These are phyloP conservation scores for Nemania diffusa DNA, from an alignment of 2,329 filamentous ascomycete species.

Conservation along the genomic window DNA sequence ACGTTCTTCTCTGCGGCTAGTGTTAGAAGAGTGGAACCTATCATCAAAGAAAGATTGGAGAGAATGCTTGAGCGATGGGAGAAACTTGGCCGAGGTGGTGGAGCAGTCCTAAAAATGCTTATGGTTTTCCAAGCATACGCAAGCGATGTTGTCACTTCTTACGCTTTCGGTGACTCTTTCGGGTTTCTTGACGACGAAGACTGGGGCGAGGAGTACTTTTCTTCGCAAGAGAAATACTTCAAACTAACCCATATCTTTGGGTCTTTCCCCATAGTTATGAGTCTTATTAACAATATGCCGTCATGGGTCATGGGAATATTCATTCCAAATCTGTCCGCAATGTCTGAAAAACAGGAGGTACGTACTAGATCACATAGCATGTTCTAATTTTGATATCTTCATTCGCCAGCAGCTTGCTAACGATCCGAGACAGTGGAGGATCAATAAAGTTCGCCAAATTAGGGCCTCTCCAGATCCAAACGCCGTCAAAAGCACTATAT, in stretches of 20 bases:
- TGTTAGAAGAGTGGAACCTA: conserved; percentile 14
- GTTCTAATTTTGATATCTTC: background rate
- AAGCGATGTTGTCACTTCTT: conserved; percentile 41
- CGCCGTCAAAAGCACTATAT: conserved; percentile 39
- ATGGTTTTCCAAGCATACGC: conserved; percentile 39
- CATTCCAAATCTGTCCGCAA: conserved; percentile 30
- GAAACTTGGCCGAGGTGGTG: background rate
- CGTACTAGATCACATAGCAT: background rate
- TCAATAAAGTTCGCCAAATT: conserved; percentile 26
- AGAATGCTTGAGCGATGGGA: conserved; percentile 29
- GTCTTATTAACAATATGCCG: conserved; percentile 28
- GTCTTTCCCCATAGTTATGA: conserved; percentile 38
- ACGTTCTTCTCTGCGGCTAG: conserved; percentile 27
- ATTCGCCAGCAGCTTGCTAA: background rate
- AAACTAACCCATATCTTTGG: conserved; percentile 10
- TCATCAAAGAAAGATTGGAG: conserved; percentile 25
- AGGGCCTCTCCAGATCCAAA: conserved; percentile 32
- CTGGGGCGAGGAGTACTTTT: conserved; percentile 19
- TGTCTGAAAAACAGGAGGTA: conserved; percentile 25
- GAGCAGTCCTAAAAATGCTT: conserved; percentile 29
- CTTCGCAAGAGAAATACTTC: conserved; percentile 1
- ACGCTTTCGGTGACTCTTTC: conserved; percentile 36
- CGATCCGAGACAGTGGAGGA: background rate
- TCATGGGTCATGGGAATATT: conserved; percentile 26
- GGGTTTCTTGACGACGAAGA: conserved; percentile 36